Evolutionary conservation across 192 early-diverging fungal species (phyloP), one percentile per base, ranked within the genome.

Genomic region (Kickxella alabastrina): DNA sequence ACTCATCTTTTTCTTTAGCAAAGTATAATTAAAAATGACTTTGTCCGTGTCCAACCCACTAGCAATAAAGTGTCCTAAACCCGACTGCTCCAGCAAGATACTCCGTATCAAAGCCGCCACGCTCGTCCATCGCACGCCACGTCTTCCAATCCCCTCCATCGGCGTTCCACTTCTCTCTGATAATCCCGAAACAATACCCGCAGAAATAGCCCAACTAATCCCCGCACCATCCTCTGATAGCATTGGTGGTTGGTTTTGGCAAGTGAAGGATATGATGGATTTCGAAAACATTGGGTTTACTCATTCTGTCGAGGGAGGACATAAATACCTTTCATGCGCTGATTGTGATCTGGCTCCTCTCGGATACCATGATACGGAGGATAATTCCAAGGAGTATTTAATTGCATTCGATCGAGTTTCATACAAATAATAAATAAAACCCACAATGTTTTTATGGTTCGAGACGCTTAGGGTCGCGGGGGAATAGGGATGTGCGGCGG

Each of bases 391-490:
- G 45, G 85, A 85, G 42, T 87, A 77, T 58, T 59, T 85, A 4
- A 62, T 90, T 23, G 81, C 83, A 22, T 48, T 77, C 4, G 74
- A 83, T 27, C 59, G 85, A 23, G 84, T 83, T 19, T 55, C 65
- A n/a, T 90, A 90, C 37, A 37, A 31, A 36, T n/a, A 40, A 21
- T 44, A 44, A 48, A 47, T 29, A 47, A 47, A 47, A 47, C 21
- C 40, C 24, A 36, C 34, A 25, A 42, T 15, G 35, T 25, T 10
- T 61, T 82, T 87, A 96, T 22, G 93, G 92, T 18, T 79, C 79
- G 29, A 95, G 75, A 57, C 92, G 88, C 78, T 89, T 88, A 52
- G 97, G 97, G 68, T 99, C 97, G 62, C 97, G 89, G 17, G 97
- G 97, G 90, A 97, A 99, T 71, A 99, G 65, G 22, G 87, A 88